Evolutionary conservation across 805 yeast species (phyloP), one percentile per base, ranked within the genome.

Genomic region (Middelhovenomyces tepae): DNA sequence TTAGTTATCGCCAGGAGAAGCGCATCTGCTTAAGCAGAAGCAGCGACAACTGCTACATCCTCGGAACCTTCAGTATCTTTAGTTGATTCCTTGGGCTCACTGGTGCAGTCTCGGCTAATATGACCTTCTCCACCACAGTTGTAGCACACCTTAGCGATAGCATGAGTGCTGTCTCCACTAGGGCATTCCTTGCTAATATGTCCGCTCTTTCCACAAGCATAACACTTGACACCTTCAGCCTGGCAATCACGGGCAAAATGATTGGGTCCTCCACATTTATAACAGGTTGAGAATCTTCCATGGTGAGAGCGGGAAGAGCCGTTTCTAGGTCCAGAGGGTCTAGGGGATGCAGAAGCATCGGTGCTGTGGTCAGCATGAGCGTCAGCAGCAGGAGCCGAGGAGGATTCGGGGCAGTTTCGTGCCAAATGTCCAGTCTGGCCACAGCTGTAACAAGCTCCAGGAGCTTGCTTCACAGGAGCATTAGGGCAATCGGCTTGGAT

Each of bases 211-310:
- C 94, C 94, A 64, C 95, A 84, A 39, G 86, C 81, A 69, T 83
- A 84, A 62, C 95, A 84, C 63, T 82, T 82, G 56, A 75, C 70
- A 36, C 60, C 63, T 39, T 69, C 71, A 37, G 75, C 71, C 58
- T 76, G 79, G 64, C 95, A 84, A 60, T 84, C 94, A 65, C 83
- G 79, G 45, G 94, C 94, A 64, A 78, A 79, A 61, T 85, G 94
- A 75, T 83, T 83, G 55, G 91, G 86, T 45, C 89, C 91, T 54
- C 93, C 93, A 59, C 94, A 83, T 64, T 78, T 83, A 77, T 79
- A 81, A 64, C 94, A 83, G 38, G 83, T 72, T 42, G 78, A n/a
- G 17, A 26, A 26, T 15, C 20, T 16, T 10, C 17, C 20, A 26
- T 18, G 20, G 17, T 18, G 20, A 16, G 29, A 20, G n/a, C 29